Evolutionary conservation across 305 asterid genomes (phyloP).

Genomic region (Fraxinus platypoda): DNA sequence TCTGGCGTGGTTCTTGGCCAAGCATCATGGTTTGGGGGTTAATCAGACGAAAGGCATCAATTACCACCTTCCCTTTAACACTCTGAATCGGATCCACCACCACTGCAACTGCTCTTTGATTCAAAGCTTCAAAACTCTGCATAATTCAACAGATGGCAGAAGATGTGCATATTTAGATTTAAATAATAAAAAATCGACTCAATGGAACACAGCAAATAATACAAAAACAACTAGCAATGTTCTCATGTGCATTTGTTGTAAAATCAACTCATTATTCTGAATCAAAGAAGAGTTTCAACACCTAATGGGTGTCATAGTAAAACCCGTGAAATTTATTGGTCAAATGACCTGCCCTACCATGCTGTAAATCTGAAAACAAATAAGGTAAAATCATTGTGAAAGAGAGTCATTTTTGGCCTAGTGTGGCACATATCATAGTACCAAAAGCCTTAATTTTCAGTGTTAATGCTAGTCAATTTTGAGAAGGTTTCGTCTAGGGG

Average conservation of each 20-base stretch:
- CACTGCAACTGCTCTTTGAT: conserved; percentile 96
- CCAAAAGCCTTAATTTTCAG: neutral
- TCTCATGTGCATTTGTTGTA: neutral
- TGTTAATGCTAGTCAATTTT: neutral
- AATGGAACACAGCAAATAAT: neutral
- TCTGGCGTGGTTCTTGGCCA: conserved; percentile 38
- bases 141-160: conserved; percentile 21
- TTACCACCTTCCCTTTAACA: conserved; percentile 97
- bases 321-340: neutral
- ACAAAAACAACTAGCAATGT: neutral
- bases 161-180: neutral
- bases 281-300: neutral
- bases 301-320: neutral
- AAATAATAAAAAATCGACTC: neutral
- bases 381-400: neutral
- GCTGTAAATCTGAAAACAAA: neutral
- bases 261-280: neutral
- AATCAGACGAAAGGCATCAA: conserved; percentile 90
- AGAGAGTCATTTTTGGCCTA: neutral
- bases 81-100: conserved; percentile 99
- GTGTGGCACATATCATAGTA: neutral
- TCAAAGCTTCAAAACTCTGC: conserved; percentile 98
- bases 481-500: neutral
- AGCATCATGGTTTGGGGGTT: conserved; percentile 64
- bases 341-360: neutral